Evolutionary conservation across 768 basidiomycete genomes (phyloP).

Genomic region (Rhodotorula diobovata): DNA sequence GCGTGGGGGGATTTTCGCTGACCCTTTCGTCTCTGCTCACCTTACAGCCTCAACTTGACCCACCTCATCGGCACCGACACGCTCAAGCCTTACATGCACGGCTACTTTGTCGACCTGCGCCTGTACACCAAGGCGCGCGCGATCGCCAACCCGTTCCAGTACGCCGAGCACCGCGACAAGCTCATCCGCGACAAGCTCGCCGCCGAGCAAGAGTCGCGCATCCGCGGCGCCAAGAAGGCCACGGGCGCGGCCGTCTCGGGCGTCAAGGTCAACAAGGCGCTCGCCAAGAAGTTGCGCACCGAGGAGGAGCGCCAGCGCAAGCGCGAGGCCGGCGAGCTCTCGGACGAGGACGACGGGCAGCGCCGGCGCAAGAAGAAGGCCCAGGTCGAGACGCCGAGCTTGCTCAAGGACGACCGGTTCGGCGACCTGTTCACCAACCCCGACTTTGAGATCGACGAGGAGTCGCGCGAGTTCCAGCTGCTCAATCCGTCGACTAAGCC

Average conservation of each 20-base stretch:
- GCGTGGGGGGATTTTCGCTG: background rate
- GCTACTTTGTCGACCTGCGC: slow-evolving; percentile 93
- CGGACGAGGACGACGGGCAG: slow-evolving; percentile 53
- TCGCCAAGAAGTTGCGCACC: slow-evolving; percentile 75
- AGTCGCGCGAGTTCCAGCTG: slow-evolving; percentile 77
- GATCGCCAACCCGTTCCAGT: slow-evolving; percentile 93
- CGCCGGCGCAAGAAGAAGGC: slow-evolving; percentile 48
- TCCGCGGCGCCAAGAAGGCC: slow-evolving; percentile 65
- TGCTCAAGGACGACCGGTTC: slow-evolving; percentile 85
- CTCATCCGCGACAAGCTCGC: slow-evolving; percentile 83
- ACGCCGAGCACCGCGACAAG: slow-evolving; percentile 87
- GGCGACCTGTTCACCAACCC: slow-evolving; percentile 82
- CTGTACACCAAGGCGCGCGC: slow-evolving; percentile 92
- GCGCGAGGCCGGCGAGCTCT: slow-evolving; percentile 31
- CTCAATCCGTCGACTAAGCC: slow-evolving; percentile 73
- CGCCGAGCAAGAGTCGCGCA: slow-evolving; percentile 86
- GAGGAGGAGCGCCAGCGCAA: slow-evolving; percentile 41
- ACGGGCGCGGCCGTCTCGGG: slow-evolving; percentile 37
- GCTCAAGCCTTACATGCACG: slow-evolving; percentile 99
- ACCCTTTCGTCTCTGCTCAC: too few relatives aligned
- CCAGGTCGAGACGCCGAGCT: slow-evolving; percentile 46
- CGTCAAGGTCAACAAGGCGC: slow-evolving; percentile 73
- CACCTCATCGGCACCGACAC: slow-evolving; percentile 90
- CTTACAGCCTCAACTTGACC: slow-evolving; percentile 75
- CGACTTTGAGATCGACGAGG: slow-evolving; percentile 86